Evolutionary conservation across 768 basidiomycete genomes (phyloP).

Genomic region (Sporobolomyces roseus): DNA sequence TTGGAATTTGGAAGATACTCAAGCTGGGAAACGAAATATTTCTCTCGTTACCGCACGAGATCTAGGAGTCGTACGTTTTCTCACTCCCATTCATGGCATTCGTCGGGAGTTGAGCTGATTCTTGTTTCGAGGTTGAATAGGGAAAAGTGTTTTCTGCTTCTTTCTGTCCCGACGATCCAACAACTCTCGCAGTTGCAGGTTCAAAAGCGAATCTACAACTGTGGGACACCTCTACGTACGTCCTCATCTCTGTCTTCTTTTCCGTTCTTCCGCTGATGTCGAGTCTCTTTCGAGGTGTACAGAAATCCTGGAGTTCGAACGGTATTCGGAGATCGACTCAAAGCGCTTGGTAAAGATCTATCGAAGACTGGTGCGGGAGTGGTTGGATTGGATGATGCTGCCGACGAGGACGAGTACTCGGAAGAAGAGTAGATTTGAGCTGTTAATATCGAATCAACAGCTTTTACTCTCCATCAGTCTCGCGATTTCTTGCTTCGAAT

Average conservation of each 20-base stretch:
- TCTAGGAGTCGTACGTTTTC: conserved; percentile 69
- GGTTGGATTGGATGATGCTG: conserved; percentile 31
- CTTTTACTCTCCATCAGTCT: too few species aligned
- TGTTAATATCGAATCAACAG: too few species aligned
- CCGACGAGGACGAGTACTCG: conserved; percentile 22
- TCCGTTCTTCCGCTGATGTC: not conserved
- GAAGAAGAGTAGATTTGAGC: conserved; percentile 27
- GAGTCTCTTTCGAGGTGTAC: not conserved
- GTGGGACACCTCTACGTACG: conserved; percentile 77
- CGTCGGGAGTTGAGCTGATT: not conserved
- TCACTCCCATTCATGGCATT: not conserved
- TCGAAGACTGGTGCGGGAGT: conserved; percentile 33
- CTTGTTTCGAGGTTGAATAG: conserved; percentile 51
- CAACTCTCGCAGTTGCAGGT: conserved; percentile 89
- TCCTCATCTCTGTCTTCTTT: not conserved
- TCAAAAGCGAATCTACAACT: conserved; percentile 90
- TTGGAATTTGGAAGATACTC: conserved; percentile 74
- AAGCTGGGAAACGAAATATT: conserved; percentile 65
- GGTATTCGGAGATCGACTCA: conserved; percentile 72
- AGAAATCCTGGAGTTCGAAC: conserved; percentile 71
- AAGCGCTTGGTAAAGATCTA: conserved; percentile 41
- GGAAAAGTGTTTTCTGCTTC: conserved; percentile 91
- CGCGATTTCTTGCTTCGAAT: too few species aligned
- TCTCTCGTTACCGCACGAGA: conserved; percentile 81
- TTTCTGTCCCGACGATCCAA: conserved; percentile 90